Percentiles rank a stretch among this genome's conserved stretches.
Evolutionary conservation across 1,284 basidiomycete genomes (phyloP).

Genomic region (Cutaneotrichosporon sp.): DNA sequence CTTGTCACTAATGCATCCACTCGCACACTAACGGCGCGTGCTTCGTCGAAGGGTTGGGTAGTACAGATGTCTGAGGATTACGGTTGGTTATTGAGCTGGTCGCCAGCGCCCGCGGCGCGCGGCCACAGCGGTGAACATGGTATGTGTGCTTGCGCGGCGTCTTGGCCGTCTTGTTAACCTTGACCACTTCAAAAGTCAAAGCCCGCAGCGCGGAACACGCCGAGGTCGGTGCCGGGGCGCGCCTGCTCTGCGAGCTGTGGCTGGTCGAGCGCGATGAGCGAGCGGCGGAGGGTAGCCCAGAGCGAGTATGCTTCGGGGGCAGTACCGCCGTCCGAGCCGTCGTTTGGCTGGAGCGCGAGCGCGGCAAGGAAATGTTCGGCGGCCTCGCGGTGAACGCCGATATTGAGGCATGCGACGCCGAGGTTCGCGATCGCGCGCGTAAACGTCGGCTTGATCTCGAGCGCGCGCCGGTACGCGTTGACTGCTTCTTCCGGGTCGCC

Average conservation of each 20-base stretch:
- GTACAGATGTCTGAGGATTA: not conserved
- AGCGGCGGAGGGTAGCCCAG: conserved; percentile 86
- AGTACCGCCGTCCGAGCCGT: conserved; percentile 23
- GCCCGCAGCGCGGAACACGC: conserved; percentile 68
- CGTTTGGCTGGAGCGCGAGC: conserved; percentile 66
- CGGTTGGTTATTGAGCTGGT: no score
- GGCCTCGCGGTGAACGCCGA: conserved; percentile 91
- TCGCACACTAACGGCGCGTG: not conserved
- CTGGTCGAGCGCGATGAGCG: conserved; percentile 65
- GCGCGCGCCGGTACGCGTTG: conserved; percentile 86
- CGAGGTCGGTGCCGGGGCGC: conserved; percentile 54
- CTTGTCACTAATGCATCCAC: not conserved
- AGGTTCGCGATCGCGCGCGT: conserved; percentile 97
- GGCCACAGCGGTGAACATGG: not conserved
- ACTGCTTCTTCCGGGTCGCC: conserved; percentile 92
- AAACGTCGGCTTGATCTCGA: conserved; percentile 91
- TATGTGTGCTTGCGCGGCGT: no score
- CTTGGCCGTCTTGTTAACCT: not conserved
- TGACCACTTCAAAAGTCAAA: conserved; percentile 64
- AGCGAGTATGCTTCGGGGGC: conserved; percentile 57
- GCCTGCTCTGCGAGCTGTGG: conserved; percentile 54
- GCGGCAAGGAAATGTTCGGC: conserved; percentile 95
- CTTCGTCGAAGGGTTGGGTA: not conserved
- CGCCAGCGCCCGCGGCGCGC: no score
- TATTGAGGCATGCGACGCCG: conserved; percentile 92